phyloP scores from a whole-genome alignment of 345 rosid species.

The Microthlaspi erraticum region DNA sequence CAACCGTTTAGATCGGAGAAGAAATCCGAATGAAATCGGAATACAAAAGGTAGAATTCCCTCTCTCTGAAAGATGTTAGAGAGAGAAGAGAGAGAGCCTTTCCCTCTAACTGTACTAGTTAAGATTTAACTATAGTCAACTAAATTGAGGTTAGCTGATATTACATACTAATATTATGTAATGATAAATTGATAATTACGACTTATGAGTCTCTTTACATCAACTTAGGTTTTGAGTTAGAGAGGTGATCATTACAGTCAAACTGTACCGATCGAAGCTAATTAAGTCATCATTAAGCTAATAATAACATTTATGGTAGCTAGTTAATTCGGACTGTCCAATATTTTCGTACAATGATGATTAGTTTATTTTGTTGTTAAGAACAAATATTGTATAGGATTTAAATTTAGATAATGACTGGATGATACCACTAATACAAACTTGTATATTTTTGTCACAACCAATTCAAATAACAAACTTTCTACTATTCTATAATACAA shows the following conservation, averaged over 20 bases:
- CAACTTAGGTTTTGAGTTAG: background rate
- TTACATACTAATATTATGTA: no score
- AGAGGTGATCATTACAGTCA: background rate
- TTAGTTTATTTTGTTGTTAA: background rate
- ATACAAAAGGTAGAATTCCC: no score
- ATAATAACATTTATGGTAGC: background rate
- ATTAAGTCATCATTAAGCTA: background rate
- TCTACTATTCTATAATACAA: background rate
- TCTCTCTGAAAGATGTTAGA: no score
- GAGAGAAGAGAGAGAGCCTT: no score
- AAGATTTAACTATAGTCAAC: slow-evolving; percentile 26
- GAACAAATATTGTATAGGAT: no score
- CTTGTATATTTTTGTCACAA: no score
- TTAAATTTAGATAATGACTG: no score
- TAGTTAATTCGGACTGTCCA: background rate
- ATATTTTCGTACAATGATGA: background rate
- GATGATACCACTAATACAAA: no score
- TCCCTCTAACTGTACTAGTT: no score
- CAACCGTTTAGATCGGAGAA: no score
- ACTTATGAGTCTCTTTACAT: slow-evolving; percentile 4
- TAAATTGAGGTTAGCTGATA: background rate
- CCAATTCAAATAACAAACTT: background rate
- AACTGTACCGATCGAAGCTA: slow-evolving; percentile 4
- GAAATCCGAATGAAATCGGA: no score
- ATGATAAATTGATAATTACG: background rate